Evolutionary conservation across 768 basidiomycete genomes (phyloP), one percentile per base, ranked within the genome.

Genomic region (Panus rudis): DNA sequence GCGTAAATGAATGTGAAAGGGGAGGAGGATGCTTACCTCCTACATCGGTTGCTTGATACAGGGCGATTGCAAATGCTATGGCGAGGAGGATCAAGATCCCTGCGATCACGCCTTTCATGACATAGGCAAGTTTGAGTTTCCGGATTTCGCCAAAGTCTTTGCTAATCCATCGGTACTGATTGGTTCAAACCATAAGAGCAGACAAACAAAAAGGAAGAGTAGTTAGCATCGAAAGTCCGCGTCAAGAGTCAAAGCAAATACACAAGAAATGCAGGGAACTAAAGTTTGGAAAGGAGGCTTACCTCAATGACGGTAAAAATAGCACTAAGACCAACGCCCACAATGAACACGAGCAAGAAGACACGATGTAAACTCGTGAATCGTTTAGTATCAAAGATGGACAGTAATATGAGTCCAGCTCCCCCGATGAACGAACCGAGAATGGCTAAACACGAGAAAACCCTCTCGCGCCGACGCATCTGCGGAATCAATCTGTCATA

Each of bases 291-390:
- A 37, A 27, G n/a, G 3, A 25, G 8, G 52, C 61, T 10, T 53
- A 78, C 81, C 71, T 90, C 85, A 6, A 74, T 43, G 19, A 86
- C 65, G 6, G 83, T 83, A 64, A 88, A 89, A 26, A 89, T 75
- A 17, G 84, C 81, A 45, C 79, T 81, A 25, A 88, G 54, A 2
- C 70, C 75, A 4, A 87, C 81, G 10, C 86, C 86, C 27, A 82
- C 35, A 39, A 88, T 79, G 62, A 88, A 90, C 7, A 88, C 63
- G 20, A 85, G 68, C 13, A 90, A 70, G 52, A 85, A 87, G 10
- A 63, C 48, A 14, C 77, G 59, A 55, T 90, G 86, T 5, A 69
- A 54, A 21, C 58, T 66, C 2, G 66, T 46, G 58, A 74, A 68
- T 2, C 72, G 71, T 46, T 69, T 68, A 0, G 81, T 83, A 56